Percentiles rank a stretch among this genome's conserved stretches.
These are phyloP conservation scores for Rhododendron henanense DNA, from an alignment of 148 eudicot species.

Conservation along the genomic window DNA sequence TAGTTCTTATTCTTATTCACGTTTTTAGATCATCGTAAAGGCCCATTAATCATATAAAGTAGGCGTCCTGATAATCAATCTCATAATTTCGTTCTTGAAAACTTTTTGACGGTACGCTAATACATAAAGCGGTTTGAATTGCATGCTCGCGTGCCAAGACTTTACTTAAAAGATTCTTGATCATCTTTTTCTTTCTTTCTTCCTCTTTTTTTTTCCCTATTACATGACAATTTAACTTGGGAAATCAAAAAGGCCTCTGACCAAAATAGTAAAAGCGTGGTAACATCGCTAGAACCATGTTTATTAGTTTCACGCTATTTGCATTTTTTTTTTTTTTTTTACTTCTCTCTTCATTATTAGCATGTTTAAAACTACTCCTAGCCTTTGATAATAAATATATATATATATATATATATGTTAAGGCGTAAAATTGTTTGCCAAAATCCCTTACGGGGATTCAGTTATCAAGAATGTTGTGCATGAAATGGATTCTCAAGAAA, in stretches of 20 bases:
- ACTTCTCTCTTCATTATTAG: not conserved
- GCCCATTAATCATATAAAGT: slow-evolving; percentile 29
- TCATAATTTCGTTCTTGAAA: not conserved
- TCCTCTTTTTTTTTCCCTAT: not conserved
- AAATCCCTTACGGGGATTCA: not conserved
- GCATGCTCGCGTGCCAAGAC: not conserved
- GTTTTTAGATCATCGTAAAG: slow-evolving; percentile 13
- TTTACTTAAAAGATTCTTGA: not conserved
- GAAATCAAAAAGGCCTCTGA: not conserved
- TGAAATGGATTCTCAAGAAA: not conserved
- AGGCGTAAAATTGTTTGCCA: not conserved
- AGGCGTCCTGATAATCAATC: slow-evolving; percentile 1
- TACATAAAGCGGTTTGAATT: not conserved
- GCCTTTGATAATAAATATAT: not conserved
- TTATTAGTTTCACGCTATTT: not conserved
- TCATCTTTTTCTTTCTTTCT: not conserved
- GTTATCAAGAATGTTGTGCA: too few species aligned
- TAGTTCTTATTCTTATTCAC: not conserved
- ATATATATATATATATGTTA: too few species aligned
- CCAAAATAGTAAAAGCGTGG: not conserved
- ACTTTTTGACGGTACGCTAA: not conserved
- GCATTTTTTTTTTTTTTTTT: too few species aligned
- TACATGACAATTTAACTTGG: not conserved
- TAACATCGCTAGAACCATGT: too few species aligned
- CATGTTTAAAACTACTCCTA: not conserved